These are phyloP conservation scores for Thermothelomyces thermophilus DNA, from an alignment of 2,329 filamentous ascomycete genomes.

Conservation along the genomic window DNA sequence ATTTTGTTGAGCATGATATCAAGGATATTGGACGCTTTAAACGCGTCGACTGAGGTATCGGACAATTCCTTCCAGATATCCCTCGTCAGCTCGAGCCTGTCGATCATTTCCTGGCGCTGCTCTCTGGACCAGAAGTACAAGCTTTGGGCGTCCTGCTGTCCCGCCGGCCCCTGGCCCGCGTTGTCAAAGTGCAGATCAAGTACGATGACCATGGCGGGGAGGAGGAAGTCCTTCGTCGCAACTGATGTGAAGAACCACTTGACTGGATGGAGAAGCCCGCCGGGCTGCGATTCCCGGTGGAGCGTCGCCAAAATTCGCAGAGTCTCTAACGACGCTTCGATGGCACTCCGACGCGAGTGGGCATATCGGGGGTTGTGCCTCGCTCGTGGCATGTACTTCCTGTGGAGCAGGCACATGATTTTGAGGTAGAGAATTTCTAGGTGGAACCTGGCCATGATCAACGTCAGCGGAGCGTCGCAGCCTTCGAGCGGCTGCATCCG, in stretches of 20 bases:
- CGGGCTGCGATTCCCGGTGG: conserved; percentile 64
- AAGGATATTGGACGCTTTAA: conserved; percentile 76
- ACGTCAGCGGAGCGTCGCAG: conserved; percentile 70
- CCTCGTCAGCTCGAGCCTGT: conserved; percentile 63
- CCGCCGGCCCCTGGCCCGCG: conserved; percentile 37
- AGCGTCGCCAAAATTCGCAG: conserved; percentile 71
- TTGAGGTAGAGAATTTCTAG: conserved; percentile 84
- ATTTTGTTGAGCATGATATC: conserved; percentile 79
- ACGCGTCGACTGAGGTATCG: conserved; percentile 79
- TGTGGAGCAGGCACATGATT: conserved; percentile 80
- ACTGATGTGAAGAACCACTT: conserved; percentile 75
- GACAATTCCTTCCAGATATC: conserved; percentile 74
- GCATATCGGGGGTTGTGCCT: conserved; percentile 73
- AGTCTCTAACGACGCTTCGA: conserved; percentile 80
- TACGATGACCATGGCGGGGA: conserved; percentile 77
- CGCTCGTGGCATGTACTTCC: conserved; percentile 75
- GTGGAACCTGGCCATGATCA: conserved; percentile 79
- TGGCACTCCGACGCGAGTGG: conserved; percentile 74
- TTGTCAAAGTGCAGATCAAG: conserved; percentile 73
- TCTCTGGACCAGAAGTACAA: conserved; percentile 50
- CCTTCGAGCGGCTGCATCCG: conserved; percentile 69
- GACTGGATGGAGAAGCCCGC: conserved; percentile 64
- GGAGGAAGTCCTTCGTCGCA: conserved; percentile 76
- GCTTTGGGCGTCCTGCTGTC: conserved; percentile 38
- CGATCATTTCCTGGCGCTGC: conserved; percentile 68